Conservation (phyloP, 805 yeast species). For the Nakazawaea wyomingensis region DNA sequence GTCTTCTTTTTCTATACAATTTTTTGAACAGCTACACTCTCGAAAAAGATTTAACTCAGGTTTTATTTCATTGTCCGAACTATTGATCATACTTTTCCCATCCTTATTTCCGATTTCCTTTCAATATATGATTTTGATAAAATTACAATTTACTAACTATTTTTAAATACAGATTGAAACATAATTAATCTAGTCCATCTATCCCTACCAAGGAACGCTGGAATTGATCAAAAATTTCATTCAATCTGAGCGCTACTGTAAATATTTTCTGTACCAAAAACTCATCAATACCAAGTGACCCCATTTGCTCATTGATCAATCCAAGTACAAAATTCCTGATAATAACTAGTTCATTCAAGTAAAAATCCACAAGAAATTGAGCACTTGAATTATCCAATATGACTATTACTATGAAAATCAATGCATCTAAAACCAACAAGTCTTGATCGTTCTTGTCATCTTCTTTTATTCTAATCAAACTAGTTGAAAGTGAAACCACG, state of each 20-base stretch:
- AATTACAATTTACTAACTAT: too few species aligned
- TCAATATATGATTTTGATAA: too few species aligned
- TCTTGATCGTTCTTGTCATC: conserved; percentile 10
- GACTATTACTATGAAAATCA: conserved; percentile 12
- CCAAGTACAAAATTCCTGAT: conserved; percentile 6
- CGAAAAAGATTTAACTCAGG: too few species aligned
- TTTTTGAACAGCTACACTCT: too few species aligned
- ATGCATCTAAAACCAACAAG: conserved; percentile 12
- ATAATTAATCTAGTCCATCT: conserved; percentile 1
- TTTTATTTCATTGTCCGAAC: too few species aligned
- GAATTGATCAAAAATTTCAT: conserved; percentile 9
- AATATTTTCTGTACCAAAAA: conserved; percentile 3
- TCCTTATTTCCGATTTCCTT: too few species aligned
- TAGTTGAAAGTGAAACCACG: conserved; percentile 12
- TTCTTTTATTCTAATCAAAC: background rate
- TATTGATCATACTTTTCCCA: too few species aligned
- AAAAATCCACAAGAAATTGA: conserved; percentile 11
- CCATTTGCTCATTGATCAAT: conserved; percentile 7
- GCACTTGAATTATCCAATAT: conserved; percentile 15
- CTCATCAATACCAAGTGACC: conserved; percentile 1
- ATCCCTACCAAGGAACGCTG: conserved; percentile 2
- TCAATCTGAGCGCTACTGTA: conserved; percentile 8
- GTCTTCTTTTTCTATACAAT: too few species aligned
- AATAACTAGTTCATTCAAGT: conserved; percentile 9
- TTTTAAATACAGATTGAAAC: too few species aligned